Percentiles rank a stretch among this genome's conserved stretches.
Conservation (phyloP, 495 filamentous ascomycete species). For the Hypoxylon crocopeplum region DNA sequence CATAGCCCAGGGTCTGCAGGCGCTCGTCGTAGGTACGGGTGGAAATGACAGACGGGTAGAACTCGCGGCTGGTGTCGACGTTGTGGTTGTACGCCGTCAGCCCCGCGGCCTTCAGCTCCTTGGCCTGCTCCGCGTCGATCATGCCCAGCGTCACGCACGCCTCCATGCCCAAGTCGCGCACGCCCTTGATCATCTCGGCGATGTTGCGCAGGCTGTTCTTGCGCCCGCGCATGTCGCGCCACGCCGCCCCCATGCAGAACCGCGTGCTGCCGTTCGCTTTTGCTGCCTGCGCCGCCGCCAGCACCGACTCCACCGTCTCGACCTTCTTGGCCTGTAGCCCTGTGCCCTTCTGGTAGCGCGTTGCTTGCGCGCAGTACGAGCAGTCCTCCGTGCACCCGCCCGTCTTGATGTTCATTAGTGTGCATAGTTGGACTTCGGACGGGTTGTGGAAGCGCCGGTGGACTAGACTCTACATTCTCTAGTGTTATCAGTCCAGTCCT, state of each 20-base stretch:
- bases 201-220: conserved; percentile 79
- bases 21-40: conserved; percentile 85
- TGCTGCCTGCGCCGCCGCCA: conserved; percentile 75
- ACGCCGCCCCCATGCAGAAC: conserved; percentile 92
- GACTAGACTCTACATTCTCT: conserved; percentile 62
- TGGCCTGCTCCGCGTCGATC: conserved; percentile 78
- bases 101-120: conserved; percentile 80
- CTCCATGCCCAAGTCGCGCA: conserved; percentile 82
- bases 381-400: conserved; percentile 89
- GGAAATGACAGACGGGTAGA: conserved; percentile 81
- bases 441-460: conserved; percentile 85
- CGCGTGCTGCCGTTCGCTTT: conserved; percentile 80
- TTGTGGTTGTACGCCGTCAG: conserved; percentile 92
- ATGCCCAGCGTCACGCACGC: conserved; percentile 88
- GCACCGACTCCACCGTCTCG: conserved; percentile 76
- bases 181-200: conserved; percentile 79
- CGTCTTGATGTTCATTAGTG: conserved; percentile 94
- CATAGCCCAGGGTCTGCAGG: conserved; percentile 73
- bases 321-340: conserved; percentile 80
- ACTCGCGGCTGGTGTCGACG: conserved; percentile 83
- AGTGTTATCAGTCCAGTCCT: conserved; percentile 27
- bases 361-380: conserved; percentile 87
- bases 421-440: conserved; percentile 82
- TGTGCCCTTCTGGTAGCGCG: conserved; percentile 78
- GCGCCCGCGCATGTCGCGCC: conserved; percentile 89